These are phyloP conservation scores for Ulmus americana DNA, from an alignment of 331 rosid species.

Conservation along the genomic window DNA sequence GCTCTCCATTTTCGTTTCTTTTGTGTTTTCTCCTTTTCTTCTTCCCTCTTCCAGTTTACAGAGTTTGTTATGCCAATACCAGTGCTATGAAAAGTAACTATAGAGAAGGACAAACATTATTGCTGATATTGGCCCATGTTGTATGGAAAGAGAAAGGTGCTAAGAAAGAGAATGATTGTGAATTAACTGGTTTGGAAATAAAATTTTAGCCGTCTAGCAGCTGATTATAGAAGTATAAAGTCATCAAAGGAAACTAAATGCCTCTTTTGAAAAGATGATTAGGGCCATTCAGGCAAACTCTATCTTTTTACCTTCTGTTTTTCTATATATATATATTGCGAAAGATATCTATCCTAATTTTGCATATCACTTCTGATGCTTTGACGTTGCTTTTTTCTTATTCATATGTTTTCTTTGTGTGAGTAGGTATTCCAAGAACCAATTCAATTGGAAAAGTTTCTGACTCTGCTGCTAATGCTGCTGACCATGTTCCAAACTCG, in stretches of 20 bases:
- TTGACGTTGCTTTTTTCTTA: background rate
- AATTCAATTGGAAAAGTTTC: conserved; percentile 64
- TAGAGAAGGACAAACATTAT: background rate
- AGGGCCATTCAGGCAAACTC: background rate
- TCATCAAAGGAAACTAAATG: background rate
- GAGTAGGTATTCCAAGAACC: conserved; percentile 61
- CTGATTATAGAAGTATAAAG: background rate
- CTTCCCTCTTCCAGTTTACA: background rate
- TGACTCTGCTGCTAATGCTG: conserved; percentile 35
- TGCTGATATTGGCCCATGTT: background rate
- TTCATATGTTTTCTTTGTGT: conserved; percentile 16
- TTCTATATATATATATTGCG: background rate
- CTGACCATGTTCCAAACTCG: conserved; percentile 54
- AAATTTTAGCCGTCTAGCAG: background rate
- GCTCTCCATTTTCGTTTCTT: conserved; percentile 1
- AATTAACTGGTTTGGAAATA: background rate
- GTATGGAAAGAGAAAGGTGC: background rate
- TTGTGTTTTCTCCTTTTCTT: background rate
- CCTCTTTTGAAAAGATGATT: background rate
- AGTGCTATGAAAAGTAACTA: background rate
- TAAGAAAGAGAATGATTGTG: background rate
- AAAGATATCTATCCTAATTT: background rate
- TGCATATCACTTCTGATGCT: background rate
- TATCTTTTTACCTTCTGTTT: no score
- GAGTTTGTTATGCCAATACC: background rate